phyloP scores from a whole-genome alignment of 2,329 filamentous ascomycete species.

The Cucurbitaria berberidis region DNA sequence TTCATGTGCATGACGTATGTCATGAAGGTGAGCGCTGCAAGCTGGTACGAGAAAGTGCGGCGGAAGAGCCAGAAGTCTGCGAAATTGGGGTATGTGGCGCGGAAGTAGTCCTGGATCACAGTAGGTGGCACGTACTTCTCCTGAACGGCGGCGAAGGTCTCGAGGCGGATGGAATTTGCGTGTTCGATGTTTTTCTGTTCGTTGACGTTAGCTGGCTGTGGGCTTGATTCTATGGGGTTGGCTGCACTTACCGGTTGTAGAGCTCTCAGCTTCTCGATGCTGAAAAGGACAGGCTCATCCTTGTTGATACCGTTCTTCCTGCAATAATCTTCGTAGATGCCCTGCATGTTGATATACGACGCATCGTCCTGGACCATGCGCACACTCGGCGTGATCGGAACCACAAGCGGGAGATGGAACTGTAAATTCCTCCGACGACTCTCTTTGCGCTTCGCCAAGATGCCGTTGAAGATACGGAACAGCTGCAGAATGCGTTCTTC shows the following conservation, averaged over 20 bases:
- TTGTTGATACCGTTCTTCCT: constrained; percentile 84
- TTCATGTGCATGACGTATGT: constrained; percentile 98
- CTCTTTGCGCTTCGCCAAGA: constrained; percentile 90
- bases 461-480: constrained; percentile 96
- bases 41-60: constrained; percentile 93
- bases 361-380: constrained; percentile 94
- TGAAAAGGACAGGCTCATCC: constrained; percentile 93
- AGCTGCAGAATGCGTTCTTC: constrained; percentile 96
- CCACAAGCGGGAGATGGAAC: constrained; percentile 94
- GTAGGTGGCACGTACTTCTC: constrained; percentile 88
- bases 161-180: constrained; percentile 74
- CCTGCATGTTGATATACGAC: constrained; percentile 92
- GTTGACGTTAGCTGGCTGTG: constrained; percentile 2
- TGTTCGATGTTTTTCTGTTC: constrained; percentile 71
- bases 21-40: constrained; percentile 95
- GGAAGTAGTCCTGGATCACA: constrained; percentile 87
- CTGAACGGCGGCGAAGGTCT: constrained; percentile 94
- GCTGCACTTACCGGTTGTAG: constrained; percentile 54
- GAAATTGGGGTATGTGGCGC: constrained; percentile 83
- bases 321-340: constrained; percentile 95
- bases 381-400: constrained; percentile 92
- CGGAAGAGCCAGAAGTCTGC: constrained; percentile 99
- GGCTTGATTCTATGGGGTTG: not conserved
- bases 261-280: constrained; percentile 88
- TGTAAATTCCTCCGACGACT: constrained; percentile 90